Evolutionary conservation across 768 basidiomycete genomes (phyloP), one percentile per base, ranked within the genome.

Genomic region (Boletus rubescentipes): DNA sequence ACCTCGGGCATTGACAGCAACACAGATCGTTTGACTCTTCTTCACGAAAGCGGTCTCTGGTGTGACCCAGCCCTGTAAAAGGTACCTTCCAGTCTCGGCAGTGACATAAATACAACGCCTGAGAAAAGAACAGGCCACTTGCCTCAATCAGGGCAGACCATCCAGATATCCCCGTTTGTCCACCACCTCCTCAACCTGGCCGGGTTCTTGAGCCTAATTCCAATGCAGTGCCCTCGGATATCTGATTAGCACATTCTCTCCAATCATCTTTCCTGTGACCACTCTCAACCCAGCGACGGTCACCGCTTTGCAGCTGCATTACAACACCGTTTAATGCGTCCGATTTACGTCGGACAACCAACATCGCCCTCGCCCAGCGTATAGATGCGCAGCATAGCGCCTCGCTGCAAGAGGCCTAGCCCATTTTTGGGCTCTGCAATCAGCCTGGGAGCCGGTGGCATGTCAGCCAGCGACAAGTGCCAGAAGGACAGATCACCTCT

Each of bases 141-240:
- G 53, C 57, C 66, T 70, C 52, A 62, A 67, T 65, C 58, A 53
- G 67, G 54, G 43, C 41, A 53, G 42, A 43, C 44, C 47, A 50
- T 48, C 15, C 26, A 56, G 58, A 45, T 62, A 67, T 51, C 60
- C 54, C 66, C 66, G 63, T 60, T 61, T 21, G 53, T 11, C 30
- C 49, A 35, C 38, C 54, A 32, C 44, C 39, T 32, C 30, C 54
- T 52, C 54, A 51, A 5, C 36, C 49, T 53, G 46, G 35, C 50
- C 65, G 65, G 62, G 61, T 59, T 57, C 55, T 64, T 61, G 70
- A 72, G 70, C 61, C 66, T 69, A 72, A 72, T 66, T 72, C 20
- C 58, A 68, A 69, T 66, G 68, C 68, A 60, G 70, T 69, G 68
- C 70, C 56, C 67, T 71, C 67, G 65, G 70, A 71, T 63, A 67